Base-by-base conservation (phyloP, 306 rosid genomes). In the Oemleria cerasiformis region DNA sequence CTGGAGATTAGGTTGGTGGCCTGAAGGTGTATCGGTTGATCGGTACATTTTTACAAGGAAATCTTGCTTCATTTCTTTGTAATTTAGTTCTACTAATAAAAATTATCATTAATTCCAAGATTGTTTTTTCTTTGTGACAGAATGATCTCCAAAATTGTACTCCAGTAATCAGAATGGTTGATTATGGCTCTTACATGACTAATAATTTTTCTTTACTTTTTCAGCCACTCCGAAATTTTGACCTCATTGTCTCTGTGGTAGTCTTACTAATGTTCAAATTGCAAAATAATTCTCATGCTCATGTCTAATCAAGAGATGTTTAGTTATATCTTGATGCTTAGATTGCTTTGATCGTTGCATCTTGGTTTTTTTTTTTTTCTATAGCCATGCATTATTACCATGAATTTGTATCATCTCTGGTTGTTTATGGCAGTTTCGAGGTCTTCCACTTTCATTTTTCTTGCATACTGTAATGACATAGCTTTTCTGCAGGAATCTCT, bases 401-500 rank as follows among this genome's bases (percentile, higher is more conserved):
- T 56, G 77, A 40, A 41, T 65, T 17, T 70, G 39, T 67, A 34
- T 48, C 63, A 71, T 66, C 68, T 47, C 42, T 73, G 0, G 10
- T 38, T 61, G 58, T 55, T 15, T 36, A 19, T 74, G 30, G 63
- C n/a, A 64, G 63, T 67, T 69, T 10, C 68, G 72, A 49, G 70
- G 71, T 68, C 57, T 50, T 65, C 57, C n/a, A 67, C 61, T 9
- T 64, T 70, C 71, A 6, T 77, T 64, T 51, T 43, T 54, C 65
- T 72, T 70, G 72, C 73, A 67, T 64, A 55, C 77, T 50, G 5
- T 63, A 16, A 54, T 71, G 58, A 69, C 47, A 69, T 73, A 47
- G 45, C 51, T 39, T 42, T 60, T 50, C 42, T 70, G 64, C 74
- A 44, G 61, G 78, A 73, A 70, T 76, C 72, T 54, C 66, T 51